A percentile compares a stretch with the other conserved stretches of the same genome.
Evolutionary conservation across 805 yeast species (phyloP).

Genomic region (Candida pseudofarinosa): DNA sequence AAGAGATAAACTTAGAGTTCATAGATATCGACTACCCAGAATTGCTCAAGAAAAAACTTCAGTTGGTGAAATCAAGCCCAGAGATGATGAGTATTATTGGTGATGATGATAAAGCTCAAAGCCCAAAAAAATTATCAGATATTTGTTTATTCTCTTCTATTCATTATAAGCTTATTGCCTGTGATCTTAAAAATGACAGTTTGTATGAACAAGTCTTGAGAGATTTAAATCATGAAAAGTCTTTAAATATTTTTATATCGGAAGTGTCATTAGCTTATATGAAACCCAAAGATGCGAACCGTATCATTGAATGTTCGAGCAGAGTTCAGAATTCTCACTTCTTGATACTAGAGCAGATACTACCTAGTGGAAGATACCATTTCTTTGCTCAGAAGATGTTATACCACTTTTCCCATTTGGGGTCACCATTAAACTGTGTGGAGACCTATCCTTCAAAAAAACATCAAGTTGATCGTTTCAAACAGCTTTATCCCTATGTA

Average conservation of each 20-base stretch:
- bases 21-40: slow-evolving; percentile 77
- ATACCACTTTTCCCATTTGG: slow-evolving; percentile 59
- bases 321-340: slow-evolving; percentile 53
- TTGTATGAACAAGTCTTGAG: slow-evolving; percentile 32
- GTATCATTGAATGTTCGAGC: slow-evolving; percentile 49
- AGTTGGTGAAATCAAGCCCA: slow-evolving; percentile 44
- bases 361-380: slow-evolving; percentile 59
- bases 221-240: slow-evolving; percentile 18
- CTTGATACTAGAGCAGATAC: slow-evolving; percentile 63
- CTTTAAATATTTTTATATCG: slow-evolving; percentile 61
- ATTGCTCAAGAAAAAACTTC: slow-evolving; percentile 51
- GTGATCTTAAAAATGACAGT: slow-evolving; percentile 53
- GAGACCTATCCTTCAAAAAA: slow-evolving; percentile 47
- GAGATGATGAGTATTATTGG: slow-evolving; percentile 44
- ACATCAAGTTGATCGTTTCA: slow-evolving; percentile 51
- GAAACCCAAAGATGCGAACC: slow-evolving; percentile 63
- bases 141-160: slow-evolving; percentile 19
- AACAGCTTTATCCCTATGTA: slow-evolving; percentile 42
- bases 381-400: slow-evolving; percentile 76
- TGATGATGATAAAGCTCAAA: slow-evolving; percentile 3
- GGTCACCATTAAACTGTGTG: slow-evolving; percentile 69
- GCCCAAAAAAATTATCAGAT: slow-evolving; percentile 20
- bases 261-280: slow-evolving; percentile 83
- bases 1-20: slow-evolving; percentile 37
- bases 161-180: slow-evolving; percentile 57